Evolutionary conservation across 2,329 filamentous ascomycete genomes (phyloP).

Genomic region (Helminthosporium solani): DNA sequence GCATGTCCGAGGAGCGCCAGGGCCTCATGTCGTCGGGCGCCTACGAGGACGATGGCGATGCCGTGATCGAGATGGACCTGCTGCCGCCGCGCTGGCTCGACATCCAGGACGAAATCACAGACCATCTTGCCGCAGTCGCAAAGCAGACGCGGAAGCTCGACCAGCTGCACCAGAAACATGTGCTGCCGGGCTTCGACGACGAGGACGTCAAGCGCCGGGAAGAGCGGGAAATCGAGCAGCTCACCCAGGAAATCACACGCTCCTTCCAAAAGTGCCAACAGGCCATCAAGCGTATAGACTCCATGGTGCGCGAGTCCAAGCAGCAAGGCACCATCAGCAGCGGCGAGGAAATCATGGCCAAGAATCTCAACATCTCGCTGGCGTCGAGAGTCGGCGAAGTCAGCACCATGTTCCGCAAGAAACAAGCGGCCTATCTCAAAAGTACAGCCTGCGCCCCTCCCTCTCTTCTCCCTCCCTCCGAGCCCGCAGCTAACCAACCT

Average conservation of each 20-base stretch:
- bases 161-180: constrained; percentile 93
- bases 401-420: constrained; percentile 91
- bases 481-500: constrained; percentile 13
- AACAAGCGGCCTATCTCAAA: constrained; percentile 93
- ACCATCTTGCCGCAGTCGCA: constrained; percentile 76
- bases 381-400: constrained; percentile 87
- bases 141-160: constrained; percentile 82
- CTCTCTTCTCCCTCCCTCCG: neutral
- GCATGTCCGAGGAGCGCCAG: constrained; percentile 64
- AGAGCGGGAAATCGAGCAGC: constrained; percentile 82
- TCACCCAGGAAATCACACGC: constrained; percentile 88
- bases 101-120: constrained; percentile 87
- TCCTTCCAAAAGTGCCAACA: constrained; percentile 88
- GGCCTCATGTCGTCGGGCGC: constrained; percentile 80
- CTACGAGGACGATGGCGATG: constrained; percentile 84
- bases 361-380: constrained; percentile 90
- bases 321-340: constrained; percentile 69
- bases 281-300: constrained; percentile 83
- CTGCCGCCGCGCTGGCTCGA: constrained; percentile 95
- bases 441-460: constrained; percentile 58
- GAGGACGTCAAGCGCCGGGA: constrained; percentile 85
- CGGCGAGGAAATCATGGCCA: constrained; percentile 92
- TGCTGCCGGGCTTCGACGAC: constrained; percentile 94
- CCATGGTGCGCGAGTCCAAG: constrained; percentile 79
- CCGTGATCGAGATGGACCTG: constrained; percentile 97